Evolutionary conservation across 768 basidiomycete species (phyloP).

Genomic region (Mycena olivaceomarginata): DNA sequence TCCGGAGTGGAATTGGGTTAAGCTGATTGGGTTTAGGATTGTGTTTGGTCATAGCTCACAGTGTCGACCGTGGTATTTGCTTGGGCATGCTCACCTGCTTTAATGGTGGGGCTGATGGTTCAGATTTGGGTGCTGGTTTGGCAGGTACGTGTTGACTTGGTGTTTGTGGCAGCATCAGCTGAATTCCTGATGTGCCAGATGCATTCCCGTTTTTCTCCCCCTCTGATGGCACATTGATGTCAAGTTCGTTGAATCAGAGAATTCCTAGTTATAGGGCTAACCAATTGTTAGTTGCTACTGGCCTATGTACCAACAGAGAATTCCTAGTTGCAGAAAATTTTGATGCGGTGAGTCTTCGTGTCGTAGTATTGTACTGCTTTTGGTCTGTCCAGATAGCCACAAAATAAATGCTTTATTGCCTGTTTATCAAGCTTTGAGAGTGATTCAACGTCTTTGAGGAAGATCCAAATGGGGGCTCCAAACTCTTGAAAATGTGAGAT

Average conservation of each 20-base stretch:
- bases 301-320: too few species aligned
- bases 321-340: slow-evolving; percentile 7
- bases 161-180: neutral
- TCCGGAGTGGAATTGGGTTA: slow-evolving; percentile 20
- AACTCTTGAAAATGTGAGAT: slow-evolving; percentile 27
- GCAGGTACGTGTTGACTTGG: neutral
- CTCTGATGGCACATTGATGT: slow-evolving; percentile 15
- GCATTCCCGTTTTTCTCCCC: slow-evolving; percentile 16
- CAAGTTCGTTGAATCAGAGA: slow-evolving; percentile 12
- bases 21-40: slow-evolving; percentile 23
- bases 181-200: slow-evolving; percentile 19
- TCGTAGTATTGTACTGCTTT: slow-evolving; percentile 37
- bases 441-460: neutral
- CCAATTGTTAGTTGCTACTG: too few species aligned
- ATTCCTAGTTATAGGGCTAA: slow-evolving; percentile 6
- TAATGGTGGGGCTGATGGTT: neutral
- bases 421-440: slow-evolving; percentile 25
- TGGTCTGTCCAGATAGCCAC: slow-evolving; percentile 20
- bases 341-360: slow-evolving; percentile 6
- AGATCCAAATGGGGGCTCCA: slow-evolving; percentile 34
- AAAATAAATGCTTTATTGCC: slow-evolving; percentile 28
- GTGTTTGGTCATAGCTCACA: neutral
- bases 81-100: too few species aligned
- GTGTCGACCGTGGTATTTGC: neutral
- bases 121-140: neutral